phyloP scores from a whole-genome alignment of 1,139 yeast species.

The Pichia sp. region DNA sequence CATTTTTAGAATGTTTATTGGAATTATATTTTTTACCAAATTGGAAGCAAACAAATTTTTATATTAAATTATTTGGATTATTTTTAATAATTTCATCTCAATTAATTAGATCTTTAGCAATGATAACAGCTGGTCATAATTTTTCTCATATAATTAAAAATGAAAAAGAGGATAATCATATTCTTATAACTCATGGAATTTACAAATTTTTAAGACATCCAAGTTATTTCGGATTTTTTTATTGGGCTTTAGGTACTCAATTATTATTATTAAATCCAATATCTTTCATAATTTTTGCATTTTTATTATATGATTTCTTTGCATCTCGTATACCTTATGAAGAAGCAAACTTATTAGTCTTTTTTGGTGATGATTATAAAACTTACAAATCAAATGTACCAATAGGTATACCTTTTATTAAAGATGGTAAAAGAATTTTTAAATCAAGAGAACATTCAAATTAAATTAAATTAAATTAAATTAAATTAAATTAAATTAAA shows the following conservation, averaged over 20 bases:
- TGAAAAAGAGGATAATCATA: constrained; percentile 48
- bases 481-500: too few species aligned
- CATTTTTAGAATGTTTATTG: constrained; percentile 42
- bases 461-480: too few species aligned
- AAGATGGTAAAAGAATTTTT: too few species aligned
- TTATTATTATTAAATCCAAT: constrained; percentile 60
- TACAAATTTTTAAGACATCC: constrained; percentile 75
- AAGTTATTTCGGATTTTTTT: constrained; percentile 82
- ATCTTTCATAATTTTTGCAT: constrained; percentile 40
- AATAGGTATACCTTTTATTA: constrained; percentile 56
- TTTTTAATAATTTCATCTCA: constrained; percentile 55
- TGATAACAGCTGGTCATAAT: constrained; percentile 84
- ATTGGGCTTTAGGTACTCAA: constrained; percentile 92
- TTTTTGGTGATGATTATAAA: constrained; percentile 64
- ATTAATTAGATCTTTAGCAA: constrained; percentile 58
- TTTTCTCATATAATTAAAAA: constrained; percentile 76
- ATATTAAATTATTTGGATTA: constrained; percentile 38
- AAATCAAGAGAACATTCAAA: background rate
- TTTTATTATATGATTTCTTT: constrained; percentile 63
- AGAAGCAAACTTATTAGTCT: constrained; percentile 54
- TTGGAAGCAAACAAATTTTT: constrained; percentile 11
- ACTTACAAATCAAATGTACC: constrained; percentile 45
- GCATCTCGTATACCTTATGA: constrained; percentile 58
- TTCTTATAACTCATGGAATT: constrained; percentile 65
- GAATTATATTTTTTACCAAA: constrained; percentile 36